Conservation (phyloP, 352 stramenopile species). For the Phytopythium helicoides region DNA sequence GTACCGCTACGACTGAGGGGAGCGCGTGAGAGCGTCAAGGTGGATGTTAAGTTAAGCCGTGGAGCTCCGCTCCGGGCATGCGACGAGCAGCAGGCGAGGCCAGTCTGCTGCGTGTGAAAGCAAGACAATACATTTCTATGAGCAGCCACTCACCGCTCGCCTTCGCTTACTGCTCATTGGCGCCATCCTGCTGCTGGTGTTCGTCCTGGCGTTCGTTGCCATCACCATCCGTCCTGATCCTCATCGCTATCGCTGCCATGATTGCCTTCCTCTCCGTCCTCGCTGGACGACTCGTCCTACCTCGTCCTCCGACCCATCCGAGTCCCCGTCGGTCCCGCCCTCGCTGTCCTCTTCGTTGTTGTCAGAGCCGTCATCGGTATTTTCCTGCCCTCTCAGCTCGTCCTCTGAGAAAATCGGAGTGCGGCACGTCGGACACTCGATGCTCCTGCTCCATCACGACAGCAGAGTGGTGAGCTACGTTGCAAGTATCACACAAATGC, state of each 20-base stretch:
- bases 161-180: background rate
- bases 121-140: slow-evolving; percentile 5
- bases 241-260: slow-evolving; percentile 9
- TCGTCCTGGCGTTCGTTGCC: background rate
- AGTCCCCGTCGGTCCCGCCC: slow-evolving; percentile 11
- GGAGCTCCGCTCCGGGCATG: too few relatives aligned
- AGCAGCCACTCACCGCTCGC: background rate
- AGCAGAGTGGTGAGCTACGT: background rate
- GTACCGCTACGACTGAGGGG: slow-evolving; percentile 1
- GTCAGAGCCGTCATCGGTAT: slow-evolving; percentile 9
- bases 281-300: slow-evolving; percentile 9
- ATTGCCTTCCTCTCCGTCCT: slow-evolving; percentile 15
- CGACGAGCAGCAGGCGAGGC: too few relatives aligned
- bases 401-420: slow-evolving; percentile 45
- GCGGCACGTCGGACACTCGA: slow-evolving; percentile 61
- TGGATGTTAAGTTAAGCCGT: slow-evolving; percentile 4
- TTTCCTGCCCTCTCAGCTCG: slow-evolving; percentile 17
- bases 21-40: background rate
- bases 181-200: background rate
- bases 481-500: background rate
- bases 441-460: slow-evolving; percentile 35
- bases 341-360: slow-evolving; percentile 16
- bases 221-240: slow-evolving; percentile 5
- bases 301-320: slow-evolving; percentile 20
- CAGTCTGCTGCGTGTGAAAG: too few relatives aligned